Base-by-base conservation (phyloP, 352 stramenopile genomes). In the Globisporangium middletonii region DNA sequence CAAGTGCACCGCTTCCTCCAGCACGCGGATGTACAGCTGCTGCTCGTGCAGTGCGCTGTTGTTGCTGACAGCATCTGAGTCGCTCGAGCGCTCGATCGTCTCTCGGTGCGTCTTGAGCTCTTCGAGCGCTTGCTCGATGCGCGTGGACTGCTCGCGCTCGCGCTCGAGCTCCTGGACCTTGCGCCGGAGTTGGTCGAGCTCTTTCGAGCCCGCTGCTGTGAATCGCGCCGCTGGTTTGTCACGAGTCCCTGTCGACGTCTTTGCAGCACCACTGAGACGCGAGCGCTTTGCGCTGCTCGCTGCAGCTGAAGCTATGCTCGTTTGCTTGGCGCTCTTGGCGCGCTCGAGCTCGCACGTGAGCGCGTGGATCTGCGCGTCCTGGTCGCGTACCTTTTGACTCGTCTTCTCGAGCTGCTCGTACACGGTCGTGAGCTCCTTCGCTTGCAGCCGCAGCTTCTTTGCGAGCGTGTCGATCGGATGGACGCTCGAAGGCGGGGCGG, bases 1-100 rank as follows among this genome's bases (percentile, higher is more conserved):
- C 2, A 93, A 28, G 33, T 90, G 79, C 1, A 92, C 67, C 4
- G 77, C 79, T 63, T 90, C 79, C 68, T 93, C 83, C 9, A 93
- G 72, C 26, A 93, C 72, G 23, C 78, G 81, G 35, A 92, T 86
- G 52, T 93, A 93, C 0, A 75, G 60, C 26, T 69, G 60, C 43
- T 92, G 79, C 37, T 89, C 82, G 3, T 67, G 59, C 30, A 62
- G 23, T 6, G 45, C 16, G 23, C 30, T 28, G 54, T 28, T 3
- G 16, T 44, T 9, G 19, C n/a, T 28, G 13, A 55, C 30, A n/a
- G 62, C 52, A 58, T 8, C 35, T 11, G 57, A 66, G 30, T 67
- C 63, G 4, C 64, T 68, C 27, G 83, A 69, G 59, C 70, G 73
- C 27, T 68, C 30, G 50, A 71, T 68, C 5, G 4, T 38, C 33